These are phyloP conservation scores for Pyrenula massariospora DNA, from an alignment of 495 filamentous ascomycete genomes.

Conservation along the genomic window DNA sequence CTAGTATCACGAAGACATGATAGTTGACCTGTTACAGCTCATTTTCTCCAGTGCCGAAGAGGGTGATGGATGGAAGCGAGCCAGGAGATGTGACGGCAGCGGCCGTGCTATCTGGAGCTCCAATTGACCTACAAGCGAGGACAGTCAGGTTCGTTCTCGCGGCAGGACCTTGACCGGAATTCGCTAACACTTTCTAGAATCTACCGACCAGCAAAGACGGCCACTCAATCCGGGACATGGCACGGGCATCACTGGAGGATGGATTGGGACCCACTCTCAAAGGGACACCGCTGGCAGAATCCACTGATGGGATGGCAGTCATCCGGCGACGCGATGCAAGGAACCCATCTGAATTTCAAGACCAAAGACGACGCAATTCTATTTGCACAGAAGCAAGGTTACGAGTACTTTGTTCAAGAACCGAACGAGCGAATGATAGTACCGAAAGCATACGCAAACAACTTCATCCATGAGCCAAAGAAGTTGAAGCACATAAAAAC, in stretches of 20 bases:
- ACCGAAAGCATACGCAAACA: constrained; percentile 93
- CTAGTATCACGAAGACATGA: constrained; percentile 1
- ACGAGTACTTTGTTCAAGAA: constrained; percentile 98
- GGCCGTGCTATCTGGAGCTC: constrained; percentile 82
- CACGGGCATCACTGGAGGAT: constrained; percentile 82
- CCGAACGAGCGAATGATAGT: constrained; percentile 76
- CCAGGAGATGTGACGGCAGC: constrained; percentile 63
- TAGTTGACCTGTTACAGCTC: constrained; percentile 37
- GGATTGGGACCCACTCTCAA: constrained; percentile 91
- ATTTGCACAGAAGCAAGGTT: constrained; percentile 97
- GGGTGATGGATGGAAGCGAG: constrained; percentile 84
- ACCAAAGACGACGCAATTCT: constrained; percentile 87
- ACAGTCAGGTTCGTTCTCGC: constrained; percentile 64
- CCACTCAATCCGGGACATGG: constrained; percentile 86
- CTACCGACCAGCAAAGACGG: constrained; percentile 77
- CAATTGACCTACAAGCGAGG: constrained; percentile 82
- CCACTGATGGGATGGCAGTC: constrained; percentile 97
- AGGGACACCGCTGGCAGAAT: constrained; percentile 95
- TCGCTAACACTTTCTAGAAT: constrained; percentile 47
- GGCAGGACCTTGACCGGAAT: constrained; percentile 4
- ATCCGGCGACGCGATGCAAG: constrained; percentile 85
- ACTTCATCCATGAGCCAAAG: constrained; percentile 74
- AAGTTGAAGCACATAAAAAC: constrained; percentile 88
- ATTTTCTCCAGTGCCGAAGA: constrained; percentile 82
- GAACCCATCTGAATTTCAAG: constrained; percentile 80